Percentiles rank a stretch among this genome's conserved stretches.
phyloP scores from a whole-genome alignment of 2,329 filamentous ascomycete genomes.

The Xylaria multiplex region DNA sequence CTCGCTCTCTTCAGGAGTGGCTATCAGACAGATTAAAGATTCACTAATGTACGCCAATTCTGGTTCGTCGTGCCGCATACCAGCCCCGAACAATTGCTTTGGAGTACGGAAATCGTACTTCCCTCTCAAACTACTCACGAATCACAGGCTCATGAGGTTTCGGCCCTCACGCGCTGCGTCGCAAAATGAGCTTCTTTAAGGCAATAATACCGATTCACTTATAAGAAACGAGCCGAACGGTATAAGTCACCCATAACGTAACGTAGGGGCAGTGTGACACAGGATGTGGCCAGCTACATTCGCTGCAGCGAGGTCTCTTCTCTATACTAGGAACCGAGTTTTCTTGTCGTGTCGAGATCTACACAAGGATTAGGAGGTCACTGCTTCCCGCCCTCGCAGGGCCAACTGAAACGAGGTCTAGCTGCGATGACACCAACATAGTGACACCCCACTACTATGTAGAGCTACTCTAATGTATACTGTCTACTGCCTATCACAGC shows the following conservation, averaged over 20 bases:
- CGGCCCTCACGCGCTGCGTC: constrained; percentile 2
- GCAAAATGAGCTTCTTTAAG: background rate
- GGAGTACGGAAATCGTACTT: background rate
- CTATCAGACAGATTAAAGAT: constrained; percentile 15
- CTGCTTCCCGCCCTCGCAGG: constrained; percentile 25
- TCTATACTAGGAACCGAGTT: background rate
- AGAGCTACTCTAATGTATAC: background rate
- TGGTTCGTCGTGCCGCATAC: constrained; percentile 11
- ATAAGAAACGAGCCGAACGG: background rate
- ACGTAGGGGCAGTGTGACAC: constrained; percentile 12
- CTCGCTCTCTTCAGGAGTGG: constrained; percentile 4
- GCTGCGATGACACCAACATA: constrained; percentile 22
- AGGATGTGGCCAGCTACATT: constrained; percentile 1
- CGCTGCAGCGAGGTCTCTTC: background rate
- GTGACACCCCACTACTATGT: constrained; percentile 4
- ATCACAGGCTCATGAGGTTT: constrained; percentile 12
- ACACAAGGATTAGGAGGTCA: constrained; percentile 25
- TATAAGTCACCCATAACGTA: background rate
- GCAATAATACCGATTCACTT: constrained; percentile 7
- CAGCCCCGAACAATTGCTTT: background rate
- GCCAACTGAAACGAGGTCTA: constrained; percentile 28
- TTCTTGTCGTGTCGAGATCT: constrained; percentile 23
- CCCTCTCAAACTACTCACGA: constrained; percentile 7
- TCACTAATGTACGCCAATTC: constrained; percentile 4
- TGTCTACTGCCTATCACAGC: constrained; percentile 1